Evolutionary conservation across 2,329 filamentous ascomycete genomes (phyloP).

Genomic region (Trichoderma koningii): DNA sequence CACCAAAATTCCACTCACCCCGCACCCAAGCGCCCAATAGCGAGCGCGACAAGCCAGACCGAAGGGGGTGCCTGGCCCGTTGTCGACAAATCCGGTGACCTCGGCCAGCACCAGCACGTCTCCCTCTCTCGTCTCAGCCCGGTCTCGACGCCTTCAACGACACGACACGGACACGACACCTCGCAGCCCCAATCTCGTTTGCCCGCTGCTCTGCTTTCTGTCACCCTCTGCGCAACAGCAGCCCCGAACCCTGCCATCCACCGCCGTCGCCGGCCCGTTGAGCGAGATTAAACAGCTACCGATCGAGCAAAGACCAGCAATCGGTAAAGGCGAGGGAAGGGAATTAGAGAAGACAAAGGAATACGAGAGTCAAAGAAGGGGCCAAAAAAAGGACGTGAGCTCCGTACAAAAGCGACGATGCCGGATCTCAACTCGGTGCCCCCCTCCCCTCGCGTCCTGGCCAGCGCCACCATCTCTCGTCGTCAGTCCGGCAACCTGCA

Average conservation of each 20-base stretch:
- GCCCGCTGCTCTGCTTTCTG: neutral
- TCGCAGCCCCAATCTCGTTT: constrained; percentile 26
- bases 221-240: neutral
- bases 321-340: neutral
- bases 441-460: constrained; percentile 50
- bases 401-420: constrained; percentile 40
- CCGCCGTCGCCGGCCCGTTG: constrained; percentile 8
- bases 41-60: neutral
- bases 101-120: constrained; percentile 8
- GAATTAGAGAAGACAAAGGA: neutral
- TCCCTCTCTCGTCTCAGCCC: constrained; percentile 14
- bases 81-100: constrained; percentile 18
- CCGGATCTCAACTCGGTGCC: constrained; percentile 60
- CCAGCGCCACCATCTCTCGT: constrained; percentile 44
- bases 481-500: constrained; percentile 48
- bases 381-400: constrained; percentile 11
- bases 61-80: constrained; percentile 12
- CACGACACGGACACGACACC: constrained; percentile 22
- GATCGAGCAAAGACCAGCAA: neutral
- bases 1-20: constrained; percentile 19
- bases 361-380: neutral
- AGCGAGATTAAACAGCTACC: constrained; percentile 6
- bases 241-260: constrained; percentile 10
- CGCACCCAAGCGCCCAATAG: constrained; percentile 6
- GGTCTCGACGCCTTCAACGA: neutral